phyloP scores from a whole-genome alignment of 805 yeast species.

The Ogataea populi-albae region DNA sequence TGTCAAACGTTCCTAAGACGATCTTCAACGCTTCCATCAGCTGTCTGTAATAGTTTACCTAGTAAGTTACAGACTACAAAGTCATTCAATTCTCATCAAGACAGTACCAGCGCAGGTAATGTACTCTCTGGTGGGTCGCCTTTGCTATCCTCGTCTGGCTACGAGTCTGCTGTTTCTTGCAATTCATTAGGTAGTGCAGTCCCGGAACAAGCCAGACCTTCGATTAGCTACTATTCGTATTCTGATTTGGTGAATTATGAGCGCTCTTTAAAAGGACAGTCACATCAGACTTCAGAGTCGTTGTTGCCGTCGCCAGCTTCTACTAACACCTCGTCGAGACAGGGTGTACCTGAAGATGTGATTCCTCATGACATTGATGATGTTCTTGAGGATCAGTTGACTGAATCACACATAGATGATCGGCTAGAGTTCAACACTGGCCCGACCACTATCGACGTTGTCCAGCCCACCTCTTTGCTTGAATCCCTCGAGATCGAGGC shows the following conservation, averaged over 20 bases:
- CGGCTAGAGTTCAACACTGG: no score
- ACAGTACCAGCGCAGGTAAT: conserved; percentile 1
- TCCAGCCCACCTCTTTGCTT: background rate
- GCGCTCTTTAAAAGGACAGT: conserved; percentile 6
- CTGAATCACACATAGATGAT: no score
- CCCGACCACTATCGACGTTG: no score
- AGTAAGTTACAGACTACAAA: no score
- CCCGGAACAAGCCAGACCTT: conserved; percentile 17
- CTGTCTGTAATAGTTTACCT: no score
- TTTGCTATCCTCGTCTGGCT: no score
- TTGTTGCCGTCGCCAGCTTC: conserved; percentile 1
- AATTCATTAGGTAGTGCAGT: no score
- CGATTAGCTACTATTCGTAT: conserved; percentile 33
- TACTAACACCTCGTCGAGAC: conserved; percentile 3
- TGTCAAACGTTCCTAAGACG: no score
- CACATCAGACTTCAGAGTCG: conserved; percentile 1
- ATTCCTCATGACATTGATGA: conserved; percentile 14
- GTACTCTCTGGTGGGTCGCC: no score
- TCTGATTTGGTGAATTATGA: conserved; percentile 32
- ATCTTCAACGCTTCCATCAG: no score
- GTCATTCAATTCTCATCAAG: no score
- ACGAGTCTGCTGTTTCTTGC: no score
- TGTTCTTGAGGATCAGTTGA: conserved; percentile 5
- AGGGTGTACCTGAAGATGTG: conserved; percentile 8
- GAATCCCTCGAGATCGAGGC: background rate